Conservation (phyloP, 192 early-diverging fungal species). For the Umbelopsis sp. region DNA sequence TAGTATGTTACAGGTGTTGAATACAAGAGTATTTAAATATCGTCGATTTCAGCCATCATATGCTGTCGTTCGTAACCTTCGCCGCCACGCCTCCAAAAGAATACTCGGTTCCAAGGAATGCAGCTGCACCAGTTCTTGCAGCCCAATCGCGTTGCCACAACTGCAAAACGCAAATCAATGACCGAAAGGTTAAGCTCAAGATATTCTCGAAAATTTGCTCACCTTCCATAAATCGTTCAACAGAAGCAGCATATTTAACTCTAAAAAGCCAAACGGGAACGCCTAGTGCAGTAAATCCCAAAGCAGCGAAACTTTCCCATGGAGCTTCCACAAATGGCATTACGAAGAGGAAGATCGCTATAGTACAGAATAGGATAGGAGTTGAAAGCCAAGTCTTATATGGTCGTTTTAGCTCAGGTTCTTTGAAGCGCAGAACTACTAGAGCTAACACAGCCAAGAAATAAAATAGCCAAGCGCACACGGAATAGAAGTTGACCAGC, state of each 20-base stretch:
- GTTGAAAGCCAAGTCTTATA: constrained; percentile 70
- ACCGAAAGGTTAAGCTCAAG: background rate
- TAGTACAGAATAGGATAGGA: constrained; percentile 65
- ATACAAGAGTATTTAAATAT: background rate
- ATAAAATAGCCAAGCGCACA: constrained; percentile 78
- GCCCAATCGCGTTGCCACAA: background rate
- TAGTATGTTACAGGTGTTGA: constrained; percentile 12
- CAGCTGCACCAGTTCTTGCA: background rate
- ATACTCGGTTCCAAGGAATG: background rate
- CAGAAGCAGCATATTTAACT: constrained; percentile 43
- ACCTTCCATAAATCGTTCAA: constrained; percentile 43
- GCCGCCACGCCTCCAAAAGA: constrained; percentile 12
- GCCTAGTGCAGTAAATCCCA: constrained; percentile 53
- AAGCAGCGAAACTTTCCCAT: constrained; percentile 47
- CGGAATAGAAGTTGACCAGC: constrained; percentile 77
- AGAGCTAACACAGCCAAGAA: constrained; percentile 68
- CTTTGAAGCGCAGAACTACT: constrained; percentile 62
- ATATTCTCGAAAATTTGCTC: background rate
- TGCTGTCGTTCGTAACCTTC: constrained; percentile 18
- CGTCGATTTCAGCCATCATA: constrained; percentile 15
- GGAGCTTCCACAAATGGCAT: constrained; percentile 63
- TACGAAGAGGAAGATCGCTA: constrained; percentile 61
- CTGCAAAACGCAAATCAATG: background rate
- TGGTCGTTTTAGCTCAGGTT: constrained; percentile 70
- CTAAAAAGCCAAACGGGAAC: constrained; percentile 57